These are phyloP conservation scores for Trypanosoma melophagium DNA, from an alignment of 208 protist species.

Conservation along the genomic window DNA sequence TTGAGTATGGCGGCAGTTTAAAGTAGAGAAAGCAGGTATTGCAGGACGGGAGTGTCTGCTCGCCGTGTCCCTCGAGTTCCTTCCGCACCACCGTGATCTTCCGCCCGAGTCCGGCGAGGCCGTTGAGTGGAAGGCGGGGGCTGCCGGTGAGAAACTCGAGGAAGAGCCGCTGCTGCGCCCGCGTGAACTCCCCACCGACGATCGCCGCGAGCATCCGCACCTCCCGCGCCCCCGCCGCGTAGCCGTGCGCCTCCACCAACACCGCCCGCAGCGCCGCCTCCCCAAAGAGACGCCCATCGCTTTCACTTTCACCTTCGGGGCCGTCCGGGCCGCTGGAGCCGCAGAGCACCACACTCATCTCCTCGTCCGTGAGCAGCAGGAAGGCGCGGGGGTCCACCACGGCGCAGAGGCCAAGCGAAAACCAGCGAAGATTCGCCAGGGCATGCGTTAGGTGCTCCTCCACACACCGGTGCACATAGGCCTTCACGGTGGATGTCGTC, in stretches of 20 bases:
- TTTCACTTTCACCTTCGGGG: too few relatives aligned
- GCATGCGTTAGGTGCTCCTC: constrained; percentile 32
- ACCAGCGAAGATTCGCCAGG: constrained; percentile 56
- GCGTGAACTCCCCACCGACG: constrained; percentile 64
- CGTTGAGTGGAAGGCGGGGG: constrained; percentile 75
- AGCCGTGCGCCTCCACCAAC: constrained; percentile 78
- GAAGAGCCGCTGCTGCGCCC: constrained; percentile 73
- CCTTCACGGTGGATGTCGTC: constrained; percentile 28
- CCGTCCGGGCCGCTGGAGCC: constrained; percentile 15
- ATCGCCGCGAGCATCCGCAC: constrained; percentile 74
- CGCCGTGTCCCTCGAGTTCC: constrained; percentile 63
- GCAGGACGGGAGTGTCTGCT: constrained; percentile 85
- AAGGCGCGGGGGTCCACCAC: constrained; percentile 63
- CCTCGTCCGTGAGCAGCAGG: constrained; percentile 49
- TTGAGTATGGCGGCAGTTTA: constrained; percentile 87
- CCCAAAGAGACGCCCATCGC: constrained; percentile 54
- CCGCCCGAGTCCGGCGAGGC: constrained; percentile 62
- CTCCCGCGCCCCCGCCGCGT: constrained; percentile 54
- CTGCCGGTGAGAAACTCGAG: constrained; percentile 91
- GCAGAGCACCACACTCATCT: constrained; percentile 60
- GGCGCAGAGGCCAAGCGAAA: constrained; percentile 57
- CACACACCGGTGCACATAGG: constrained; percentile 40
- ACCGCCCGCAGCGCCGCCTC: constrained; percentile 55
- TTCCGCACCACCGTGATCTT: constrained; percentile 85
- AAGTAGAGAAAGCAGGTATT: constrained; percentile 92